Evolutionary conservation across 345 rosid genomes (phyloP), one percentile per base, ranked within the genome.

Genomic region (Citrus glauca): DNA sequence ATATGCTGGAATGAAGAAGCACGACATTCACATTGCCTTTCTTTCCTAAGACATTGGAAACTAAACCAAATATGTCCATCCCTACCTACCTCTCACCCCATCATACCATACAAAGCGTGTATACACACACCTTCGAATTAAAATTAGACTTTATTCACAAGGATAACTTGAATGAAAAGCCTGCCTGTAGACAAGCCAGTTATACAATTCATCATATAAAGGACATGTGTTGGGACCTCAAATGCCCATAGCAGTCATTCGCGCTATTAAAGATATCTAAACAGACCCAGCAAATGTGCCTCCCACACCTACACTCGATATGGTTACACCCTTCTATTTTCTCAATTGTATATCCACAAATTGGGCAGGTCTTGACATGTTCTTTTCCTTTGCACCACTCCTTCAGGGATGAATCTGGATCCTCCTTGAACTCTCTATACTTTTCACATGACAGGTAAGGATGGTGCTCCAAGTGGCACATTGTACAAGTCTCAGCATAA

Each of bases 281-380:
- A 74, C 98, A 90, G 57, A 82, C 92, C 99, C 98, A 94, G 89
- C 98, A 91, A 24, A 94, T 83, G 81, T 96, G 99, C 69, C 75
- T 87, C 73, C 99, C 97, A 32, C 98, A 96, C 75, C 79, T 82
- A 72, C 99, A 94, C 81, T 86, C 87, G 5, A 94, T 37, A 75
- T 96, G 99, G 75, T 96, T 89, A 79, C 97, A 94, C 53, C 99
- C 99, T 1, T 94, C 97, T 0, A 84, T 50, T 88, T 96, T 94
- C 92, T 94, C 97, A 4, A 96, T 92, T 4, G 84, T 88, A 50
- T 79, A 79, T 35, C 88, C 88, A 81, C 99, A 96, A 7, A 81
- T 78, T 0, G 95, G 97, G 85, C 98, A 96, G 37, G 56, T 59
- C 89, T 92, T 89, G 55, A 92, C 95, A 22, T 92, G 55, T 27